Evolutionary conservation across 352 stramenopile species (phyloP), one percentile per base, ranked within the genome.

Genomic region (Pythium chondricola): DNA sequence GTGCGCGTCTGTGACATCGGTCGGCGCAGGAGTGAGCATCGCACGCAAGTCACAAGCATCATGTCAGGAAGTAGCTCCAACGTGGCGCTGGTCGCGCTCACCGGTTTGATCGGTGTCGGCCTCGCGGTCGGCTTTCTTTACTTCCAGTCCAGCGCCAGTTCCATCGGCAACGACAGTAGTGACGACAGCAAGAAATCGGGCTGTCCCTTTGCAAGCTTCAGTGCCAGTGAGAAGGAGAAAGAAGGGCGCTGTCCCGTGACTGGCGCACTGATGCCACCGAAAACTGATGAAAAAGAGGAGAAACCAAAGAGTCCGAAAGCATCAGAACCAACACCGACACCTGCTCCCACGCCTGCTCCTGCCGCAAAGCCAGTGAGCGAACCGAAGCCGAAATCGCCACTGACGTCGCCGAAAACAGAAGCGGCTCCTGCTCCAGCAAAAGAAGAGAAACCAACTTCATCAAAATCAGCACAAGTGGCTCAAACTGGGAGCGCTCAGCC

Each of bases 71-170:
- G 56, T 45, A 56, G 54, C 8, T 17, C 62, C 42, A 80, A 57
- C 41, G 48, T 65, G 13, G 53, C 70, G 58, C 63, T 86, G 47
- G 52, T 88, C 47, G 58, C 83, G 33, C 56, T 80, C 49, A 84
- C 77, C 50, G 67, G 74, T 14, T 58, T 88, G 37, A 57, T 88
- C 31, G 71, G 74, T 51, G 53, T 88, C 18, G 67, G 69, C 14
- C 64, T 88, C 48, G 65, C 65, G 10, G 63, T 82, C 35, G 77
- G 74, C 42, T 85, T 71, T 49, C 70, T 80, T 36, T 84, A 77
- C 58, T 50, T 83, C 46, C 71, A 83, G 29, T 47, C 52, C 0
- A 29, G 41, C 13, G 36, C 18, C 1, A 42, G 55, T 29, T 57
- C 48, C 31, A 63, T 48, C 14, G 36, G 17, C 24, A 17, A 20